Evolutionary conservation across 768 basidiomycete species (phyloP), one percentile per base, ranked within the genome.

Genomic region (Lyophyllum decastes): DNA sequence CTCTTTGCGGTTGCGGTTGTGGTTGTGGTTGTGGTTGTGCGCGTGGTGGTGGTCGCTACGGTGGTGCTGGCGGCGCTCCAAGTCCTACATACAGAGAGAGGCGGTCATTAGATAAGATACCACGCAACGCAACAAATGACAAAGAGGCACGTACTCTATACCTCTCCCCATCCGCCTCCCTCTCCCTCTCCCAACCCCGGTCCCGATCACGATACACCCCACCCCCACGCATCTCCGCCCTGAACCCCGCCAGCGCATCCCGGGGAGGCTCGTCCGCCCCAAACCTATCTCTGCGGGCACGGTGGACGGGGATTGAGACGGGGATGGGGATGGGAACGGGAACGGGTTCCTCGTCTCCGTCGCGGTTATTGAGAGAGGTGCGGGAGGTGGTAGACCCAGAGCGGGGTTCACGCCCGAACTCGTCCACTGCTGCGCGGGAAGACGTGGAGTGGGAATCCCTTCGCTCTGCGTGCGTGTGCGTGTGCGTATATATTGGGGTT

Each of bases 401-500:
- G 22, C 54, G 54, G 17, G 30, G 33, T 11, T 55, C 54, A n/a
- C 54, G 54, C 6, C 46, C 46, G 22, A 40, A 48, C 46, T 55
- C 54, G 30, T 48, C 54, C 2, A 44, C 30, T 10, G 4, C 30
- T 10, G 5, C 30, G 30, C 30, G n/a, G n/a, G n/a, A n/a, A n/a
- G n/a, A n/a, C n/a, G n/a, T n/a, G n/a, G n/a, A n/a, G n/a, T n/a
- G n/a, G n/a, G n/a, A n/a, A n/a, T n/a, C n/a, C n/a, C n/a, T n/a
- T n/a, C n/a, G n/a, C n/a, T n/a, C n/a, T n/a, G n/a, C n/a, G n/a
- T n/a, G n/a, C n/a, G n/a, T n/a, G n/a, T n/a, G n/a, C n/a, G n/a
- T n/a, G n/a, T n/a, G n/a, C n/a, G n/a, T n/a, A n/a, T n/a, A n/a
- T n/a, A n/a, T n/a, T n/a, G n/a, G n/a, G n/a, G n/a, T n/a, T n/a